A percentile compares a stretch with the other conserved stretches of the same genome.
phyloP scores from a whole-genome alignment of 2,329 filamentous ascomycete genomes.

The Fusarium subglutinans region DNA sequence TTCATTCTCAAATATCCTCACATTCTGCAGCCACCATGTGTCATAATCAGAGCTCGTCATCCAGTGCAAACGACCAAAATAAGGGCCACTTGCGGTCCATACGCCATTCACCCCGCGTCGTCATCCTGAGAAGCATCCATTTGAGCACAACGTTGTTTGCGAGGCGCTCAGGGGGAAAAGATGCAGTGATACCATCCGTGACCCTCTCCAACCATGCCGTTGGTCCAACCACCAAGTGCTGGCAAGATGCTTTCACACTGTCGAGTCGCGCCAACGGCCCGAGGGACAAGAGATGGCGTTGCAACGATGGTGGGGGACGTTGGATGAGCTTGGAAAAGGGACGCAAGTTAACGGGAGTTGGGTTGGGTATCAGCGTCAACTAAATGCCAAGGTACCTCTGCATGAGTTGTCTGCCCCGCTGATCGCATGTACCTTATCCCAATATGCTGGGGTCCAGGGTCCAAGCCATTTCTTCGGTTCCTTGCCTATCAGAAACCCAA shows the following conservation, averaged over 20 bases:
- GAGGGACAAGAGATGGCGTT: conserved; percentile 36
- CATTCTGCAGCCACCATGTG: conserved; percentile 18
- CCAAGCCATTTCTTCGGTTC: conserved; percentile 25
- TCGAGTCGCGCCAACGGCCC: conserved; percentile 41
- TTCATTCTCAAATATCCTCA: background rate
- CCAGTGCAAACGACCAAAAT: conserved; percentile 14
- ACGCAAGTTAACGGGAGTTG: conserved; percentile 19
- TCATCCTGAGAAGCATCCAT: conserved; percentile 25
- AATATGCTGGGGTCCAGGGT: conserved; percentile 29
- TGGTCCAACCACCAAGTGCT: conserved; percentile 40
- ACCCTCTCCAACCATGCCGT: conserved; percentile 30
- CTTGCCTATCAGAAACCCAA: conserved; percentile 32
- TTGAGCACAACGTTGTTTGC: conserved; percentile 14
- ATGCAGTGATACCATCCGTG: conserved; percentile 35
- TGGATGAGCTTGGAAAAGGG: conserved; percentile 26
- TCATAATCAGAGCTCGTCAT: conserved; percentile 18
- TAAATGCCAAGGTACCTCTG: conserved; percentile 20
- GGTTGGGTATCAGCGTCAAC: conserved; percentile 32
- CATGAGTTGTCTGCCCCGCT: conserved; percentile 11
- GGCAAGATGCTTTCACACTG: conserved; percentile 36
- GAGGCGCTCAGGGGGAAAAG: conserved; percentile 26
- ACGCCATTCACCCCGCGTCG: conserved; percentile 1
- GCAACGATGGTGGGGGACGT: conserved; percentile 29
- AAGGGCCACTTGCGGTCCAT: background rate
- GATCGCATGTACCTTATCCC: conserved; percentile 23